Base-by-base conservation (phyloP, 169 alveolate species). In the Plasmodium billcollinsi region DNA sequence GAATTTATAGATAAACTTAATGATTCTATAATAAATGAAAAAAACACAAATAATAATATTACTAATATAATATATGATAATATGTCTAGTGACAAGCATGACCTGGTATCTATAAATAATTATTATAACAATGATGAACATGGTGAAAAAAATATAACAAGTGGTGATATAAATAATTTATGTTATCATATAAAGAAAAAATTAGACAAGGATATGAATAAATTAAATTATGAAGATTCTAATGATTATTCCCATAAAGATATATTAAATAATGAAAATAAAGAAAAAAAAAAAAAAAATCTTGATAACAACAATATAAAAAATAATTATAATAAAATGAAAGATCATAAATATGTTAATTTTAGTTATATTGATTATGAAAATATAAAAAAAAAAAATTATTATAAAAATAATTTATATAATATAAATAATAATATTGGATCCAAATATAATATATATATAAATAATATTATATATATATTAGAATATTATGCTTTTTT, bases 341-440 rank as follows among this genome's bases (percentile, higher is more conserved):
- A 6, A 54, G 59, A 86, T 50, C 61, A 29, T 3, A 62, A 86
- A n/a, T 86, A 59, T 67, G 74, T 86, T 43, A 86, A 86, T 54
- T 86, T 86, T 49, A 86, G 92, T 65, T 86, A 24, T 62, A 86
- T 86, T 71, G 92, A 86, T 72, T 86, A 86, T 72, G 92, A 86
- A 86, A 86, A 59, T 86, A 86, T 86, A 62, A 86, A 86, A 72
- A 86, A 49, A 45, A 86, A 86, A 26, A 86, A 71, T 58, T 86
- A 86, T 72, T 72, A 59, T 72, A 21, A 63, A 15, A 86, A 86
- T 66, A 72, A 73, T 86, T 72, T 86, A 66, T 86, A 86, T 67
- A 86, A 86, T 65, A 86, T 86, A 59, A 86, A 86, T 61, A 72
- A 47, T 45, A 15, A 50, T 39, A 86, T 21, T 14, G 47, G 47